Evolutionary conservation across 2,329 filamentous ascomycete genomes (phyloP).

Genomic region (Teratosphaeriaceae sp.): DNA sequence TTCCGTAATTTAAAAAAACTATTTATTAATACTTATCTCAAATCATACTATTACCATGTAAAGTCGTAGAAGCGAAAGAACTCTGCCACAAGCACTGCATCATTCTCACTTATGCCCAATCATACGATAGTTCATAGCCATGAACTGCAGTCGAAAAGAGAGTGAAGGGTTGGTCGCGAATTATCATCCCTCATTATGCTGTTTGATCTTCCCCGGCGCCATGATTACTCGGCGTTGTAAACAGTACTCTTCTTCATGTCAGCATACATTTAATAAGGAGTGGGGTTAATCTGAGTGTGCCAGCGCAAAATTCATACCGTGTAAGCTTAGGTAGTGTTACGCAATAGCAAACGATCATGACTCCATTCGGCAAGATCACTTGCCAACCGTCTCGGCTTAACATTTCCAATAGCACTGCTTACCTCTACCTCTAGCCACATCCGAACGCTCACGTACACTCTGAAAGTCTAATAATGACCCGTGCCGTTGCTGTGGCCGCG

Average conservation of each 20-base stretch:
- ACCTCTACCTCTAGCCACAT: no score
- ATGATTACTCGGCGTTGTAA: neutral
- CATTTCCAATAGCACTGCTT: no score
- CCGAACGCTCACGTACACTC: no score
- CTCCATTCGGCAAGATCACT: no score
- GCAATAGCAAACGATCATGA: no score
- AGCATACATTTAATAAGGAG: neutral
- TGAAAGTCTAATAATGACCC: no score
- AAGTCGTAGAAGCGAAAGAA: neutral
- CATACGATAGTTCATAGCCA: neutral
- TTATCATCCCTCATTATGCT: neutral
- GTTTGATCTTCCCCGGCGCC: neutral
- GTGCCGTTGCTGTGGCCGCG: no score
- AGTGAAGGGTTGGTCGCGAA: neutral
- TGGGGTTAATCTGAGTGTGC: neutral
- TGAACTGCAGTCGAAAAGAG: neutral
- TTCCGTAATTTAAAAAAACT: neutral
- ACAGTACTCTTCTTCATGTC: neutral
- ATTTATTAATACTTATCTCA: neutral
- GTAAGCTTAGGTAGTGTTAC: no score
- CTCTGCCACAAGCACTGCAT: neutral
- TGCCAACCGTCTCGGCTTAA: no score
- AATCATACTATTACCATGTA: neutral
- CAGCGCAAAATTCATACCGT: neutral
- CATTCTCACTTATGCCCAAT: neutral